Conservation (phyloP, 2,329 filamentous ascomycete species). For the Monosporascus sp. region DNA sequence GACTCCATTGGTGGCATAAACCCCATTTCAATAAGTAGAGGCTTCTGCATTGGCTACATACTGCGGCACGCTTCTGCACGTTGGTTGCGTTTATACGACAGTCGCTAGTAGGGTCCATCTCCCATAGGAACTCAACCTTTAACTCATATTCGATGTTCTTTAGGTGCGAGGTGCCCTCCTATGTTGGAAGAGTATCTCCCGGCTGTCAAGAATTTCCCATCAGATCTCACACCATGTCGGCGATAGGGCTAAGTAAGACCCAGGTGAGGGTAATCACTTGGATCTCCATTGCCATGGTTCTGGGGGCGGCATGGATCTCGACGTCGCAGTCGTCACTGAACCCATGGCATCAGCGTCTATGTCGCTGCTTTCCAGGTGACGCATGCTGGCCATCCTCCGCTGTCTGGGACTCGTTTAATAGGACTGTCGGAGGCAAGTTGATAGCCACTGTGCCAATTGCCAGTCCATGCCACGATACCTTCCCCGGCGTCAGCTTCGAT, state of each 20-base stretch:
- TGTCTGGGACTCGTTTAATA: constrained; percentile 39
- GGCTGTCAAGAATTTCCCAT: too few relatives aligned
- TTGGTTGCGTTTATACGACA: too few relatives aligned
- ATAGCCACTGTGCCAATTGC: constrained; percentile 40
- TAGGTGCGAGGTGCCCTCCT: too few relatives aligned
- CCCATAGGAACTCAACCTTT: too few relatives aligned
- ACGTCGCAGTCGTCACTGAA: background rate
- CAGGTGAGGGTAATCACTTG: background rate
- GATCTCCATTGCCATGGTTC: background rate
- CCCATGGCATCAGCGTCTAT: background rate
- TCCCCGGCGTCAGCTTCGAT: constrained; percentile 4
- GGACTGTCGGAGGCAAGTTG: constrained; percentile 36
- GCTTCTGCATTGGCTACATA: too few relatives aligned
- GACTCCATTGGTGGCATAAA: too few relatives aligned
- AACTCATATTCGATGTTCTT: too few relatives aligned
- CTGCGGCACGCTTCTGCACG: too few relatives aligned
- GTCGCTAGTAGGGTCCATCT: too few relatives aligned
- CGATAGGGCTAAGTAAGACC: background rate
- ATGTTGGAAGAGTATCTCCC: too few relatives aligned
- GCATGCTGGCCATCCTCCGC: constrained; percentile 36
- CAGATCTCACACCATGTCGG: too few relatives aligned
- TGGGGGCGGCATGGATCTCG: background rate
- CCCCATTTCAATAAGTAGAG: too few relatives aligned
- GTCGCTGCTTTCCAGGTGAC: constrained; percentile 34
- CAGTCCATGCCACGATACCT: constrained; percentile 34